Evolutionary conservation across 805 yeast genomes (phyloP), one percentile per base, ranked within the genome.

Genomic region (Myxozyma kluyveri): DNA sequence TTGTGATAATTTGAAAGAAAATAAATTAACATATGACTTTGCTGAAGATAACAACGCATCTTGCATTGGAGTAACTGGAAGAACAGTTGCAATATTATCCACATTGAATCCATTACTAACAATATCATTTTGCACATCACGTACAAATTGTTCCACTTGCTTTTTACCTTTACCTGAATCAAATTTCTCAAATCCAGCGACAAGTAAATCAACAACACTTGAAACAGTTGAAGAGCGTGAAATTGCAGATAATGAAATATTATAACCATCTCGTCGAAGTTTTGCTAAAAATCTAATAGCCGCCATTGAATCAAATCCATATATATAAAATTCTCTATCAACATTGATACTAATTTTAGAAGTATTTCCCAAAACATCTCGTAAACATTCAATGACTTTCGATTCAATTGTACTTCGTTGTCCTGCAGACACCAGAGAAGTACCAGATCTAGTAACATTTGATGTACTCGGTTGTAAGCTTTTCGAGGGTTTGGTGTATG

Each of bases 221-320:
- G 32, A 37, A 10, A 56, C 39, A 5, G 51, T 33, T 6, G 53
- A 40, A 12, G 23, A 26, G n/a, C 47, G 42, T 12, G 37, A 22
- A 24, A 61, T 26, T 23, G 43, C 43, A 10, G 53, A 24, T 21
- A 59, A 42, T 5, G 48, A 26, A 3, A 53, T 32, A 7, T 12
- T 3, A 18, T 26, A 42, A 1, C 54, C 56, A 1, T 12, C 18
- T 21, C 36, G 17, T 7, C 40, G 35, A 7, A 61, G 45, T 21
- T 27, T 26, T 3, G 40, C 32, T 3, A 47, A 19, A 21, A 61
- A 46, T 4, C 47, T 24, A 10, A 61, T 50, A n/a, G 47, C 54
- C 2, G 59, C 46, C 3, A 62, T 39, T 4, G 65, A 62, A 42
- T 62, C 63, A 27, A 62, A 12, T 4, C 65, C 65, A 18, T 62